These are phyloP conservation scores for Vinca minor DNA, from an alignment of 257 asterid species.

Conservation along the genomic window DNA sequence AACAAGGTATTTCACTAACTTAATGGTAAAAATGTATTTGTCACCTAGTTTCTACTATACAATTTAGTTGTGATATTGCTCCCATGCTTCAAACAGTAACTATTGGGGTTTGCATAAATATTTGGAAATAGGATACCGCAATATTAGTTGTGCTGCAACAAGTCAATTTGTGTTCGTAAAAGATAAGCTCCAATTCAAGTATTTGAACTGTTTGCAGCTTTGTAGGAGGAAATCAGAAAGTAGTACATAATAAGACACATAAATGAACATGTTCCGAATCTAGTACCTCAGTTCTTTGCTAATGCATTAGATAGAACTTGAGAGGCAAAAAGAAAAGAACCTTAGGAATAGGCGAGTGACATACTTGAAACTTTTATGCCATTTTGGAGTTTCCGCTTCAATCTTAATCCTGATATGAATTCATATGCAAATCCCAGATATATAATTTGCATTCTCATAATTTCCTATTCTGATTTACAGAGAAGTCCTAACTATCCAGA, in stretches of 20 bases:
- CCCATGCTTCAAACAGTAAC: not conserved
- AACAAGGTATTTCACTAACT: constrained; percentile 55
- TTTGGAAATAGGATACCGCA: not conserved
- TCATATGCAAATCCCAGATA: not conserved
- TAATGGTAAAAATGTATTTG: not conserved
- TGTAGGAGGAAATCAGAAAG: not conserved
- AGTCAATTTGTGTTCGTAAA: not conserved
- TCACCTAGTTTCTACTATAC: not conserved
- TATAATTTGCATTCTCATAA: not conserved
- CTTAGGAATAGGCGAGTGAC: not conserved
- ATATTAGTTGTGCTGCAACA: not conserved
- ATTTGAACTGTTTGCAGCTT: not conserved
- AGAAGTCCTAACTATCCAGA: constrained; percentile 91
- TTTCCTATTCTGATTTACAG: constrained; percentile 32
- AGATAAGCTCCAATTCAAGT: not conserved
- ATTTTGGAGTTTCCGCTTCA: not conserved
- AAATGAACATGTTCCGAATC: not conserved
- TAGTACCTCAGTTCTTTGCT: not conserved
- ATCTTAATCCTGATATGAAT: not conserved
- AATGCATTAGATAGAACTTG: not conserved
- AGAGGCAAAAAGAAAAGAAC: not conserved
- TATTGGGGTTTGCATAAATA: not conserved
- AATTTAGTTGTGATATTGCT: not conserved
- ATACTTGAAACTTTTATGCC: not conserved
- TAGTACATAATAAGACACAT: not conserved